phyloP scores from a whole-genome alignment of 139 green algal genomes.

The Astrephomene gubernaculifera region DNA sequence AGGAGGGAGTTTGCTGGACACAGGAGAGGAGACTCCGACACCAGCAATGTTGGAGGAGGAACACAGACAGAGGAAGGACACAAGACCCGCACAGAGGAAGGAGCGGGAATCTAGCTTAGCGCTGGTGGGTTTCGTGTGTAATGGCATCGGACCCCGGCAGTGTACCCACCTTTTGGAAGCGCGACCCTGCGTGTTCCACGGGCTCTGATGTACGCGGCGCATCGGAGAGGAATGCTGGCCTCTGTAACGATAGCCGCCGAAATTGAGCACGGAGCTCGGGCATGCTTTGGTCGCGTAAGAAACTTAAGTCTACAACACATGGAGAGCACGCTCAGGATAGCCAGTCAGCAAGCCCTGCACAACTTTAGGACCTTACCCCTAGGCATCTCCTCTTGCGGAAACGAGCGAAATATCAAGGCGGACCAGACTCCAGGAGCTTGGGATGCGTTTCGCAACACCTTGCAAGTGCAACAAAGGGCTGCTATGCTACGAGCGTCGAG shows the following conservation, averaged over 20 bases:
- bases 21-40: no score
- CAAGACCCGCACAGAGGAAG: no score
- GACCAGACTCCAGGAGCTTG: not conserved
- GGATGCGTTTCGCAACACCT: not conserved
- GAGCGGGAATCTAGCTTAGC: no score
- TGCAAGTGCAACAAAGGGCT: not conserved
- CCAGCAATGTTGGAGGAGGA: no score
- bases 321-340: not conserved
- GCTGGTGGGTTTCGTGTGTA: no score
- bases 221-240: conserved; percentile 29
- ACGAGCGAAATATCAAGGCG: not conserved
- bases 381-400: not conserved
- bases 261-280: not conserved
- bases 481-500: not conserved
- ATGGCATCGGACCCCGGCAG: no score
- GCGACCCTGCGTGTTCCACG: not conserved
- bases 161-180: conserved; percentile 30
- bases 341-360: not conserved
- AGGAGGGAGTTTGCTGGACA: no score
- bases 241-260: not conserved
- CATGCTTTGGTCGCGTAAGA: not conserved
- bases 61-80: no score
- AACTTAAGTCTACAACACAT: not conserved
- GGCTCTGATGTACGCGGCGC: conserved; percentile 23
- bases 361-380: not conserved